Conservation (phyloP, 768 basidiomycete species). For the Mycena haematopus region DNA sequence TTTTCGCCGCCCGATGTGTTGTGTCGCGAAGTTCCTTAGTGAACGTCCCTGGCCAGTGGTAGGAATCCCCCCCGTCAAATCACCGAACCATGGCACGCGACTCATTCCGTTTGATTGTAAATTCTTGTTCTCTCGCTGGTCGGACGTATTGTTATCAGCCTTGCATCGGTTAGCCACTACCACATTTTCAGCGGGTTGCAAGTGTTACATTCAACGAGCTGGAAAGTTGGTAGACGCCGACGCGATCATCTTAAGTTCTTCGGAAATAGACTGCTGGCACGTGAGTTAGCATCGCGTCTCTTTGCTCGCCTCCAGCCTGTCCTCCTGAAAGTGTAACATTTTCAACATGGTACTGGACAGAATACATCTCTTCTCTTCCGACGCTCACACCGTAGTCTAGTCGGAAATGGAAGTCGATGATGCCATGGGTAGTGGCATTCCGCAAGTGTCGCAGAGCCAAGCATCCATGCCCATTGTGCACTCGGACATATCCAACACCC, state of each 20-base stretch:
- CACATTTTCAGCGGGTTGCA: too few relatives aligned
- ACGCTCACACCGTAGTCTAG: slow-evolving; percentile 10
- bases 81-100: neutral
- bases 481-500: slow-evolving; percentile 30
- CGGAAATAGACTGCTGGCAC: neutral
- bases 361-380: neutral
- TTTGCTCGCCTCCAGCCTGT: neutral
- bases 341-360: slow-evolving; percentile 18
- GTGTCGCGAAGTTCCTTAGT: too few relatives aligned
- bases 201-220: neutral
- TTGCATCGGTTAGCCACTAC: neutral
- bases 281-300: neutral
- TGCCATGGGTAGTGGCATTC: slow-evolving; percentile 32
- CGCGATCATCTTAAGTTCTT: neutral
- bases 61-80: neutral
- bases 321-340: slow-evolving; percentile 7
- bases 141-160: neutral
- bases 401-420: slow-evolving; percentile 51
- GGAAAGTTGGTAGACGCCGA: neutral
- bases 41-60: neutral
- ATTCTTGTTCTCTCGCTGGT: neutral
- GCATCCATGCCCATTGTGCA: slow-evolving; percentile 26
- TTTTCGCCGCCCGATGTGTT: too few relatives aligned
- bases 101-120: neutral
- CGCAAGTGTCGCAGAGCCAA: slow-evolving; percentile 28